Evolutionary conservation across 176 grass and related monocot species (phyloP), one percentile per base, ranked within the genome.

Genomic region (Oryza glaberrima): DNA sequence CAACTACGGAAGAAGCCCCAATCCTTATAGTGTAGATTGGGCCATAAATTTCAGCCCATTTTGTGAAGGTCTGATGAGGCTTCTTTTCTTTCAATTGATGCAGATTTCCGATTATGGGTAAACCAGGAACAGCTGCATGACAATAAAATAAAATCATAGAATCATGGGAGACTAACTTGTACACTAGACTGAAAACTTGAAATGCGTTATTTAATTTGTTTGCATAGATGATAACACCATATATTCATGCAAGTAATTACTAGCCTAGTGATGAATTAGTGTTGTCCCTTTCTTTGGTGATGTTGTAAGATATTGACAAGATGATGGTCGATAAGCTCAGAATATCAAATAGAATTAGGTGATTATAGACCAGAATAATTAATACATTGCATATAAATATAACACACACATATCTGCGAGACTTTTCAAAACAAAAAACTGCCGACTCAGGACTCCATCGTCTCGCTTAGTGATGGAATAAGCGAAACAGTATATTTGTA

Each of bases 1-100:
- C 96, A 80, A 92, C 89, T 73, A 91, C 46, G 41, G 85, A 89
- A 76, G 89, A 87, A 77, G 87, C 73, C 4, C 96, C 96, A 0
- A 91, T 94, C 22, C 67, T 92, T 71, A 98, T 90, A 49, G 89
- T 86, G 77, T 98, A 98, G 35, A 98, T 91, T 51, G 93, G 85
- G 36, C 96, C 96, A 85, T 90, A 95, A 85, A 60, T 72, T 77
- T 95, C 88, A 17, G 93, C 84, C 96, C 93, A 95, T 76, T 89
- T 94, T 34, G 91, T 67, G 80, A 98, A 98, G 4, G 93, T 95
- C 52, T 78, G 75, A 40, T 95, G 87, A 14, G 96, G 96, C 40
- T 94, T 98, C 75, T 95, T 98, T 70, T 95, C 93, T 88, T 95
- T 98, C 43, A 95, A 19, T 71, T 98, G 93, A 46, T 79, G 88